Percentiles rank a stretch among this genome's conserved stretches.
phyloP scores from a whole-genome alignment of 2,329 filamentous ascomycete species.

The Aspergillus novofumigatus region DNA sequence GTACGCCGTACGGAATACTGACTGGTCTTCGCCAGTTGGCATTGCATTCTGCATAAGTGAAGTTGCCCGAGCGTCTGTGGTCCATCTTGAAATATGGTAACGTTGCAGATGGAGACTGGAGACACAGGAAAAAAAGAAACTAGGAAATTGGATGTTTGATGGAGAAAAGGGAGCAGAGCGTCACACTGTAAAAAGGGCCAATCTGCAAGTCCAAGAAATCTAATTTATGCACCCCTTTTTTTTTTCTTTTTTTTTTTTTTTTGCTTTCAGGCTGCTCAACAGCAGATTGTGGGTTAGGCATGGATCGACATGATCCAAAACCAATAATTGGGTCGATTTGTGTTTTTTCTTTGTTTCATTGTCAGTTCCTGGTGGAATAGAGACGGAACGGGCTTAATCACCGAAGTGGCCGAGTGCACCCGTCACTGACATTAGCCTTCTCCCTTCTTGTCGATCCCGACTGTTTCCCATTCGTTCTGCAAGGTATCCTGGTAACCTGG shows the following conservation, averaged over 20 bases:
- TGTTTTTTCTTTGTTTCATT: no score
- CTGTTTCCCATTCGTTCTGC: not conserved
- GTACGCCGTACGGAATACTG: no score
- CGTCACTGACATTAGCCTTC: no score
- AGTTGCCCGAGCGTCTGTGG: not conserved
- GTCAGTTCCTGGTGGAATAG: not conserved
- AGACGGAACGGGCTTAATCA: no score
- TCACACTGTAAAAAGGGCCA: not conserved
- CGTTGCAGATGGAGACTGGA: not conserved
- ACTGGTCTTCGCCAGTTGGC: not conserved
- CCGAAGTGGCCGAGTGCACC: no score
- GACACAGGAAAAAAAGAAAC: not conserved
- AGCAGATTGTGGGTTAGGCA: not conserved
- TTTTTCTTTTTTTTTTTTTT: not conserved
- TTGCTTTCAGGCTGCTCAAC: not conserved
- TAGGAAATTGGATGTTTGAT: not conserved
- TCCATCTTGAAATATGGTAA: no score
- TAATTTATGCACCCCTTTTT: constrained; percentile 1
- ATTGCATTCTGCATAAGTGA: not conserved
- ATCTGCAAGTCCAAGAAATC: not conserved
- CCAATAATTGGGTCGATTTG: no score
- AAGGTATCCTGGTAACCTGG: not conserved
- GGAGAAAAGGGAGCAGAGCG: not conserved
- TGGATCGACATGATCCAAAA: not conserved
- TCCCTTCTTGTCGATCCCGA: not conserved